Evolutionary conservation across 371 early-diverging fungal species (phyloP).

Genomic region (Rhizopus stolonifer): DNA sequence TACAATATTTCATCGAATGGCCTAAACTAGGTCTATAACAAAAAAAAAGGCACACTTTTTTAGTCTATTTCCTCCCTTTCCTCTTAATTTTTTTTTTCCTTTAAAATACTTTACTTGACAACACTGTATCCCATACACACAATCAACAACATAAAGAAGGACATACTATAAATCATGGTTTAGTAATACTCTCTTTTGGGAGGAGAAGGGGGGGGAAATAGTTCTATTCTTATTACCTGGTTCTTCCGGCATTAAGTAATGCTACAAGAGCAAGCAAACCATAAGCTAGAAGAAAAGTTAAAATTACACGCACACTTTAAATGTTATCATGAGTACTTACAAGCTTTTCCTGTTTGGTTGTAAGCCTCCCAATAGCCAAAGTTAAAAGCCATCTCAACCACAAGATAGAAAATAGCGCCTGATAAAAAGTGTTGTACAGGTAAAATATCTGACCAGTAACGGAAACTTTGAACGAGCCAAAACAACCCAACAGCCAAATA

Average conservation of each 20-base stretch:
- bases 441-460: constrained; percentile 84
- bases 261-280: constrained; percentile 65
- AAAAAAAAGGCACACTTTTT: no score
- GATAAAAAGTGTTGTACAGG: constrained; percentile 88
- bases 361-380: constrained; percentile 84
- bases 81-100: not conserved
- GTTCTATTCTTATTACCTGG: constrained; percentile 42
- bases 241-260: constrained; percentile 86
- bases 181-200: no score
- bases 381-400: constrained; percentile 89
- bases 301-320: not conserved
- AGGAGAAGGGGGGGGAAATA: no score
- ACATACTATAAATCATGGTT: constrained; percentile 61
- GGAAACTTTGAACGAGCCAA: constrained; percentile 77
- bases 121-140: constrained; percentile 96
- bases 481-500: constrained; percentile 71
- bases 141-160: constrained; percentile 93
- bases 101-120: constrained; percentile 54
- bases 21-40: constrained; percentile 81
- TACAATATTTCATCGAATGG: constrained; percentile 84
- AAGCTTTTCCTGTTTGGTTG: constrained; percentile 64
- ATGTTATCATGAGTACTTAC: constrained; percentile 32
- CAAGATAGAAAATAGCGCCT: constrained; percentile 79
- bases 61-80: no score
- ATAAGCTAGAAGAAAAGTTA: constrained; percentile 38